phyloP scores from a whole-genome alignment of 202 grass and related monocot genomes.

The Hordeum pubiflorum region DNA sequence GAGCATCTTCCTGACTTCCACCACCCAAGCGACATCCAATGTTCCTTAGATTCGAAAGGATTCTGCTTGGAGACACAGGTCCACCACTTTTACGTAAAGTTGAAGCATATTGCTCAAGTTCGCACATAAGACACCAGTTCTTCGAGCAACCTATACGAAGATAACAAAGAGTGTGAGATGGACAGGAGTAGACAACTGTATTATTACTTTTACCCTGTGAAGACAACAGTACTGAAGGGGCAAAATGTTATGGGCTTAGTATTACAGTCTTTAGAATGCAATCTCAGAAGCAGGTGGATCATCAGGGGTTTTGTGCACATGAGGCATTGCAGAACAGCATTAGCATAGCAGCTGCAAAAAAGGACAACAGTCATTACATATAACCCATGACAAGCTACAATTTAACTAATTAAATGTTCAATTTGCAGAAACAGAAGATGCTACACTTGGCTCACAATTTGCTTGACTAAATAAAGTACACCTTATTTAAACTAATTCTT shows the following conservation, averaged over 20 bases:
- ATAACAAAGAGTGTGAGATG: slow-evolving; percentile 13
- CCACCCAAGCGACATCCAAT: slow-evolving; percentile 86
- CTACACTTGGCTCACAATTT: neutral
- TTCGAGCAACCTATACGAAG: slow-evolving; percentile 65
- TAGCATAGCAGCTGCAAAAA: slow-evolving; percentile 89
- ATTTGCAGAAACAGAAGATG: slow-evolving; percentile 8
- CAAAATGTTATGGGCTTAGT: slow-evolving; percentile 21
- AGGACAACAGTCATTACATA: slow-evolving; percentile 7
- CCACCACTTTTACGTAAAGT: slow-evolving; percentile 77
- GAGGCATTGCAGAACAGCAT: slow-evolving; percentile 98
- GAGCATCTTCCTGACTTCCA: slow-evolving; percentile 98
- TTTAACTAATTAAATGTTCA: neutral
- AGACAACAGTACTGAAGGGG: neutral
- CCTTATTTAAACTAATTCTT: slow-evolving; percentile 1
- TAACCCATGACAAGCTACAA: slow-evolving; percentile 1
- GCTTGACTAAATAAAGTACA: neutral
- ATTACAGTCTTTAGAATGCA: slow-evolving; percentile 98
- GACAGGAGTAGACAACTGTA: neutral
- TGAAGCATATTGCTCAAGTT: slow-evolving; percentile 94
- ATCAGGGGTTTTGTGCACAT: slow-evolving; percentile 94
- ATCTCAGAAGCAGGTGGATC: slow-evolving; percentile 91
- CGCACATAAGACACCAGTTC: slow-evolving; percentile 96
- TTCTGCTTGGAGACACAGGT: slow-evolving; percentile 80
- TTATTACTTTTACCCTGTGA: neutral
- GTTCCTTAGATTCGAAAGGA: slow-evolving; percentile 91